Percentiles rank a stretch among this genome's conserved stretches.
These are phyloP conservation scores for Verticillium alfalfae DNA, from an alignment of 2,329 filamentous ascomycete species.

Conservation along the genomic window DNA sequence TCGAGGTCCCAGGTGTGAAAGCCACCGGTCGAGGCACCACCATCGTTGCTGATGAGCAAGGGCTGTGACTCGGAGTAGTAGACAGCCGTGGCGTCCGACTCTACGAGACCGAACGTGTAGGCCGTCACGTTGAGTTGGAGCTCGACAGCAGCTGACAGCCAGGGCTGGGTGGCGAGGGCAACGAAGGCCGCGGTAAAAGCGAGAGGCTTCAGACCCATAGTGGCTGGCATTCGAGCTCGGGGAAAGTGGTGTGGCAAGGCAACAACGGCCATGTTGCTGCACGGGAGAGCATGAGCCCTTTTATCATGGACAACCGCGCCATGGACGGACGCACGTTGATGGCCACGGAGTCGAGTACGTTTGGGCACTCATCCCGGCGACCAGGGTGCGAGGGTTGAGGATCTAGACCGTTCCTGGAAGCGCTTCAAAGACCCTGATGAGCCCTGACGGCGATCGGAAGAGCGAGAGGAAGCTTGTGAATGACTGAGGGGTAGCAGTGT, in stretches of 20 bases:
- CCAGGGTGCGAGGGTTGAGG: background rate
- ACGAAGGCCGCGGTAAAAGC: conserved; percentile 3
- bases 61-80: conserved; percentile 29
- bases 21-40: conserved; percentile 33
- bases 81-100: conserved; percentile 34
- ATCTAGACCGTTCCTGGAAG: background rate
- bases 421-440: background rate
- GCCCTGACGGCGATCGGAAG: background rate
- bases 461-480: background rate
- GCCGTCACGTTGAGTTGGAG: conserved; percentile 22
- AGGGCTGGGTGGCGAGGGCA: conserved; percentile 5
- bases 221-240: conserved; percentile 1
- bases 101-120: conserved; percentile 24
- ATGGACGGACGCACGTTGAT: background rate
- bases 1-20: conserved; percentile 30
- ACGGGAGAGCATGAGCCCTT: background rate
- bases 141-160: conserved; percentile 3
- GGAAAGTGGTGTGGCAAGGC: conserved; percentile 5
- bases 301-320: background rate
- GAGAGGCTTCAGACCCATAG: conserved; percentile 7
- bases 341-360: background rate
- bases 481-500: background rate
- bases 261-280: background rate
- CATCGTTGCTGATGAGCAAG: conserved; percentile 39
- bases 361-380: background rate